Evolutionary conservation across 1,284 basidiomycete genomes (phyloP).

Genomic region (Tilletia caries): DNA sequence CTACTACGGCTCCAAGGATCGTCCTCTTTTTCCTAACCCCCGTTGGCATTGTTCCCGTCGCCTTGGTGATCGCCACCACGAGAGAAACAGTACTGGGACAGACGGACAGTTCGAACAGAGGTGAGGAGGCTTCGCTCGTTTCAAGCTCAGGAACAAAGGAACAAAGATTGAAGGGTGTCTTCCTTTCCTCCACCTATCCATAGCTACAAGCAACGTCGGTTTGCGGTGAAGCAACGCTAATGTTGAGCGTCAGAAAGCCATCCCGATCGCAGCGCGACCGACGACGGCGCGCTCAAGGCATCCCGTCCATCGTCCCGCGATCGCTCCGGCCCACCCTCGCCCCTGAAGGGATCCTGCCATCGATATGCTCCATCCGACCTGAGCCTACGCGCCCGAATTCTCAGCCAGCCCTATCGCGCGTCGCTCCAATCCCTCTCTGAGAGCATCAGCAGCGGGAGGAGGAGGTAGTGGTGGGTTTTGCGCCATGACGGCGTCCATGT

Average conservation of each 20-base stretch:
- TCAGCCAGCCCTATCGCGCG: too few species aligned
- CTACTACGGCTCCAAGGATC: slow-evolving; percentile 58
- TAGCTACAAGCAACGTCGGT: slow-evolving; percentile 22
- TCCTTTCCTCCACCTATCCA: not conserved
- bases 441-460: not conserved
- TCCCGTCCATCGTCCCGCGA: not conserved
- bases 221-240: slow-evolving; percentile 16
- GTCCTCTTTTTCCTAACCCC: slow-evolving; percentile 45
- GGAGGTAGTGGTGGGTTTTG: not conserved
- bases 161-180: not conserved
- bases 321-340: not conserved
- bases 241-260: slow-evolving; percentile 2
- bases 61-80: slow-evolving; percentile 65
- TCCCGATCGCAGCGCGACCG: too few species aligned
- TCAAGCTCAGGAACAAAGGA: too few species aligned
- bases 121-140: too few species aligned
- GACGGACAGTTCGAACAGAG: slow-evolving; percentile 46
- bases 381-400: too few species aligned
- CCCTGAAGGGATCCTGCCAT: not conserved
- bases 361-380: too few species aligned
- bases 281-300: not conserved
- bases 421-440: not conserved
- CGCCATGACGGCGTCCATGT: not conserved
- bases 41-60: slow-evolving; percentile 54
- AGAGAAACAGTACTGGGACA: slow-evolving; percentile 71